Base-by-base conservation (phyloP, 768 basidiomycete genomes). In the Hydnomerulius pinastri region DNA sequence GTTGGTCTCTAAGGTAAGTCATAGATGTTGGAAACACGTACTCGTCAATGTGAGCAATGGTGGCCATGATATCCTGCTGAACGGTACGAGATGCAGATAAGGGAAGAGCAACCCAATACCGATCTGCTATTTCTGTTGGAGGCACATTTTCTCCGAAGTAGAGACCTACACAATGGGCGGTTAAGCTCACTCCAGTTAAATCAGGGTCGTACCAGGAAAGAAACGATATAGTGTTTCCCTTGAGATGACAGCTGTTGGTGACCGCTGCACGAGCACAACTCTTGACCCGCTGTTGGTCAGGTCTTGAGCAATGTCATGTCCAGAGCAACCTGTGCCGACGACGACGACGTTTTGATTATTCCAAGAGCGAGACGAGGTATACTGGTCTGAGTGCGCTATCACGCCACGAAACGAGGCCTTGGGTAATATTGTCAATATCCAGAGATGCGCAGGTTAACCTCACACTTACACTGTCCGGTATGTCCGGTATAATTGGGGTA, bases 311-410 rank as follows among this genome's bases (percentile, higher is more conserved):
- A 54, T 54, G 28, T 54, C 53, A 13, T 54, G 53, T 10, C 51
- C 53, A 15, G 53, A 54, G 21, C 53, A 54, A n/a, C 53, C 53
- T n/a, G 30, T 51, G 5, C 51, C 53, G n/a, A 54, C n/a, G 18
- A 54, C 43, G 3, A 40, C 43, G 0, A 40, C 51, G 24, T 53
- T 53, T 20, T 28, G 40, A 15, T 38, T 23, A 11, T 37, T 4
- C 4, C 4, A 2, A 11, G 18, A 18, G 15, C 17, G 23, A 1
- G 48, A 35, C 9, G 24, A 45, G 8, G 1, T 46, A 17, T 50
- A 50, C n/a, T 50, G 4, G 21, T 39, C 41, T 21, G 48, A 50
- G 41, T 50, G 48, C 3, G 46, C 11, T 2, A 44, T 24, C 4
- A 39, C 32, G 24, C 48, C 48, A 8, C 27, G 8, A 33, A 50